Evolutionary conservation across 805 yeast genomes (phyloP), one percentile per base, ranked within the genome.

Genomic region (Priceomyces fermenticarens): DNA sequence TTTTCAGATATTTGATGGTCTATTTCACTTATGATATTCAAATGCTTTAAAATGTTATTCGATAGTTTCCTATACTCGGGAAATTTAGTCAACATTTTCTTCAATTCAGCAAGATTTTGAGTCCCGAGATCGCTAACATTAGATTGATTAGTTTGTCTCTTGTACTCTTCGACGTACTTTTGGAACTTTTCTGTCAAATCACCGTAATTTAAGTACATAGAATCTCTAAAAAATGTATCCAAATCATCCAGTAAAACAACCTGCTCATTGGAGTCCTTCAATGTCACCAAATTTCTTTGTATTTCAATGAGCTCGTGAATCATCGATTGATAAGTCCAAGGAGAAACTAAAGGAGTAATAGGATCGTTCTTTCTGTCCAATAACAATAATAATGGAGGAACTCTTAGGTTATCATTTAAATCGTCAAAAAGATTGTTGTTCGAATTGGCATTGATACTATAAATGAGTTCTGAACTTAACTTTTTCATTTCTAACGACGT

Each of bases 291-390:
- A 52, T 93, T 91, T 55, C 88, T 84, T 27, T 72, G 67, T 43
- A 93, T 86, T 2, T 91, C 96, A 25, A 93, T 68, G 15, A 89
- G 74, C 58, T 95, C 98, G 59, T 91, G 96, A 12, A 93, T 88
- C 98, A 93, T 91, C 2, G 97, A 86, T 58, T 91, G 98, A 63
- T 88, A 93, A 1, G 99, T 90, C 99, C 99, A 93, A 2, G 98
- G 99, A 30, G 84, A 79, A 36, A 93, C 65, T 25, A 93, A 72
- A 1, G 99, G 97, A 0, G 99, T 91, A 10, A 91, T 71, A 2
- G 99, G 97, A 62, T 93, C 99, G 54, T 80, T 85, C 43, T 81
- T 78, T 39, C 99, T 73, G 61, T 93, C 98, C 36, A 93, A 55
- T 2, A 93, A 70, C 10, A 93, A 61, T 35, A 95, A 63, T 6